phyloP scores from a whole-genome alignment of 1,139 yeast species.

The Kurtzmaniella quercitrusa region DNA sequence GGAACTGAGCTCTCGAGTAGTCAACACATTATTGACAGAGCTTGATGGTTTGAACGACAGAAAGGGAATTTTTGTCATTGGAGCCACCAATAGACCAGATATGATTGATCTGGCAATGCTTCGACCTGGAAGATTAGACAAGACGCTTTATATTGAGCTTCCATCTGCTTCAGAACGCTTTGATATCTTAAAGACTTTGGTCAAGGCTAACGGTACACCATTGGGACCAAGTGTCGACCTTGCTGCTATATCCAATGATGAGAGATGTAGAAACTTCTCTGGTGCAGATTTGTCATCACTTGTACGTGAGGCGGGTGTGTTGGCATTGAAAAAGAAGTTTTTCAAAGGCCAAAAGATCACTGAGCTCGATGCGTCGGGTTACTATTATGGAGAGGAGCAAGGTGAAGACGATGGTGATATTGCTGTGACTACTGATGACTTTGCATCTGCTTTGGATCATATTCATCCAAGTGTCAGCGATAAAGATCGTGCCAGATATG shows the following conservation, averaged over 20 bases:
- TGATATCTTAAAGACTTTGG: slow-evolving; percentile 78
- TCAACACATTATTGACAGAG: slow-evolving; percentile 89
- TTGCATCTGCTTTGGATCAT: slow-evolving; percentile 62
- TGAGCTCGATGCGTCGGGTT: slow-evolving; percentile 46
- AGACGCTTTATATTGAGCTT: slow-evolving; percentile 84
- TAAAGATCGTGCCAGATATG: slow-evolving; percentile 75
- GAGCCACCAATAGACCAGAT: slow-evolving; percentile 97
- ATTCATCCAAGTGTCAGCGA: slow-evolving; percentile 93
- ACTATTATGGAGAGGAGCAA: slow-evolving; percentile 29
- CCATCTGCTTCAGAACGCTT: slow-evolving; percentile 75
- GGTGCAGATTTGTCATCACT: slow-evolving; percentile 95
- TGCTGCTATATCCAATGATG: slow-evolving; percentile 60
- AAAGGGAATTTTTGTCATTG: slow-evolving; percentile 88
- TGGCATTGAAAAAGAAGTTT: slow-evolving; percentile 72
- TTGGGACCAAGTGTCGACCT: slow-evolving; percentile 62
- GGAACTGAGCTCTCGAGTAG: slow-evolving; percentile 91
- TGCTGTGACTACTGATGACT: slow-evolving; percentile 62
- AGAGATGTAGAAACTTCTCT: slow-evolving; percentile 80
- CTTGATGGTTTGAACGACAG: slow-evolving; percentile 92
- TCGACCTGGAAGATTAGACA: slow-evolving; percentile 94
- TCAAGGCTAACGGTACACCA: slow-evolving; percentile 73
- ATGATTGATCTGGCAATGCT: slow-evolving; percentile 99
- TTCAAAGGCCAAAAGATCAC: slow-evolving; percentile 47
- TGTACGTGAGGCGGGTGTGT: slow-evolving; percentile 88
- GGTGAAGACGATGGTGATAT: slow-evolving; percentile 32